phyloP scores from a whole-genome alignment of 306 rosid species.

The Benincasa hispida region DNA sequence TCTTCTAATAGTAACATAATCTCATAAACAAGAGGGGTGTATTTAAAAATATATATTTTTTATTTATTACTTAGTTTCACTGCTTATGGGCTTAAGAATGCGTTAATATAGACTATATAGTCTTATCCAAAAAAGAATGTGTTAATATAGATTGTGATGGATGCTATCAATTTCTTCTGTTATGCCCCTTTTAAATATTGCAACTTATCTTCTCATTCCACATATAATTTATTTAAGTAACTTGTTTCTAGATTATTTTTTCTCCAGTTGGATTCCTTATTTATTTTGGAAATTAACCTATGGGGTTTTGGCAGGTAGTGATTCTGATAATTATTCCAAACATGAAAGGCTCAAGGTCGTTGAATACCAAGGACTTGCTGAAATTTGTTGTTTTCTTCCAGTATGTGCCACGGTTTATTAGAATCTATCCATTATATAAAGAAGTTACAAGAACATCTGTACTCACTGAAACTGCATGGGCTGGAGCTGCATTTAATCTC shows the following conservation, averaged over 20 bases:
- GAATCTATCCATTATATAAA: constrained; percentile 10
- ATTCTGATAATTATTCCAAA: constrained; percentile 8
- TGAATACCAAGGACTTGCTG: constrained; percentile 7
- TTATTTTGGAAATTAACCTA: neutral
- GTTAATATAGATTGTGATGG: neutral
- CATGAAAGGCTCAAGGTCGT: constrained; percentile 12
- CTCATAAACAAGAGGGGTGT: neutral
- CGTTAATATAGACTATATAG: too few relatives aligned
- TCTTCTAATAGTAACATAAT: neutral
- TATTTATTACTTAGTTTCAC: neutral
- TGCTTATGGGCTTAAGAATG: neutral
- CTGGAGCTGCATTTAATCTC: constrained; percentile 15
- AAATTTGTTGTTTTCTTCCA: constrained; percentile 17
- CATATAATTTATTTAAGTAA: neutral
- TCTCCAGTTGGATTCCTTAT: neutral
- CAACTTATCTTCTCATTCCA: neutral
- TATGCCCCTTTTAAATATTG: neutral
- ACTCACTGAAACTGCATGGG: constrained; percentile 15
- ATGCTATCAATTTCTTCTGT: neutral
- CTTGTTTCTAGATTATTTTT: neutral
- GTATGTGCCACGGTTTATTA: constrained; percentile 17
- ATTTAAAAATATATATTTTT: too few relatives aligned
- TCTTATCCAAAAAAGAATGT: neutral
- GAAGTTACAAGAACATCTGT: constrained; percentile 9
- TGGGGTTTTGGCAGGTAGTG: constrained; percentile 9